These are phyloP conservation scores for Ophidiomyces ophidiicola DNA, from an alignment of 2,329 filamentous ascomycete genomes.

Conservation along the genomic window DNA sequence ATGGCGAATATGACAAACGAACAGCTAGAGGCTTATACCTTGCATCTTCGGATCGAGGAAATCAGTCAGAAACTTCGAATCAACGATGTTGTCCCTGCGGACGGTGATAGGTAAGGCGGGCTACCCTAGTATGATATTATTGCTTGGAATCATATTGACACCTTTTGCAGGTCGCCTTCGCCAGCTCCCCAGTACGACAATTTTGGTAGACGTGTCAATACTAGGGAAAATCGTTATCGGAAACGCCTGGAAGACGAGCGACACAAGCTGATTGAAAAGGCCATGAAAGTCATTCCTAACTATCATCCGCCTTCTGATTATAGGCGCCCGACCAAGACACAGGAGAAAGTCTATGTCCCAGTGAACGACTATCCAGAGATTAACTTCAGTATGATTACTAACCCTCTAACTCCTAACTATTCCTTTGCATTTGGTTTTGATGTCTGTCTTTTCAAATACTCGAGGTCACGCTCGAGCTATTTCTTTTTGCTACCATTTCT, in stretches of 20 bases:
- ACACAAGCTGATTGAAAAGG: slow-evolving; percentile 96
- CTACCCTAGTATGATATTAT: background rate
- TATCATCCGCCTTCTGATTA: slow-evolving; percentile 98
- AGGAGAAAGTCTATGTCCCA: slow-evolving; percentile 99
- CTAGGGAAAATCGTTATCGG: slow-evolving; percentile 93
- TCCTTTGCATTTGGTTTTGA: slow-evolving; percentile 34
- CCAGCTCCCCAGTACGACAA: slow-evolving; percentile 97
- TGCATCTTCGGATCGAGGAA: slow-evolving; percentile 95
- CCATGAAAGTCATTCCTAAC: slow-evolving; percentile 99
- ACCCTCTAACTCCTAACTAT: slow-evolving; percentile 77
- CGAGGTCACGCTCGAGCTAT: slow-evolving; percentile 26
- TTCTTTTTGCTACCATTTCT: slow-evolving; percentile 33
- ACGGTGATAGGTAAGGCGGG: slow-evolving; percentile 79
- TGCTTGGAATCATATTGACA: slow-evolving; percentile 16
- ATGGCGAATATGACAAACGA: slow-evolving; percentile 96
- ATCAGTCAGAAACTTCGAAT: slow-evolving; percentile 99
- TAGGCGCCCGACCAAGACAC: slow-evolving; percentile 96
- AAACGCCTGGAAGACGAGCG: slow-evolving; percentile 97
- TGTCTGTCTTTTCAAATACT: slow-evolving; percentile 17
- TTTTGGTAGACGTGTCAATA: slow-evolving; percentile 98
- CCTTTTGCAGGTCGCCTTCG: slow-evolving; percentile 64
- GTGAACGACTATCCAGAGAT: slow-evolving; percentile 99
- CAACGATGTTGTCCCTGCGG: slow-evolving; percentile 94
- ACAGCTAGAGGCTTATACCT: slow-evolving; percentile 91
- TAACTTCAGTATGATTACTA: slow-evolving; percentile 99